These are phyloP conservation scores for Cornus florida DNA, from an alignment of 148 eudicot species.

Conservation along the genomic window DNA sequence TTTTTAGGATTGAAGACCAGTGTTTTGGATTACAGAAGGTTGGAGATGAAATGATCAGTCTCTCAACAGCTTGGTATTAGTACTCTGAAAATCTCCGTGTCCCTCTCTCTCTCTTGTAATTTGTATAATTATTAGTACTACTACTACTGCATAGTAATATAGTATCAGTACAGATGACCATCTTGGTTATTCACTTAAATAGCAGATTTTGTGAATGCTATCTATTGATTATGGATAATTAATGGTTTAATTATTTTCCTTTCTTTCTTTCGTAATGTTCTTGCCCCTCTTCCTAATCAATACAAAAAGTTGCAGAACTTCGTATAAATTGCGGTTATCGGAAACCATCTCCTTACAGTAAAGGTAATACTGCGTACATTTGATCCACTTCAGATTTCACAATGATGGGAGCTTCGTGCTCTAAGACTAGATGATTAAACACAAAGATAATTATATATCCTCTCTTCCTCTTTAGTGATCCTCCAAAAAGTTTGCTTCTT, in stretches of 20 bases:
- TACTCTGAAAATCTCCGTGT: slow-evolving; percentile 14
- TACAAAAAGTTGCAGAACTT: too few relatives aligned
- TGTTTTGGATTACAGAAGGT: slow-evolving; percentile 68
- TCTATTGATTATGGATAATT: neutral
- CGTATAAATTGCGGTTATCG: too few relatives aligned
- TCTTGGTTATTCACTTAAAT: slow-evolving; percentile 9
- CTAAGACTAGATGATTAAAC: too few relatives aligned
- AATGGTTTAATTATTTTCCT: too few relatives aligned
- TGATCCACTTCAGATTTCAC: too few relatives aligned
- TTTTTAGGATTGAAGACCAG: slow-evolving; percentile 70
- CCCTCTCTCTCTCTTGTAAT: slow-evolving; percentile 12
- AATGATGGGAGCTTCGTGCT: too few relatives aligned
- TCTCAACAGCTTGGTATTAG: neutral
- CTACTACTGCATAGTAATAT: slow-evolving; percentile 2
- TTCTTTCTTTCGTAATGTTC: neutral
- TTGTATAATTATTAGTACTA: slow-evolving; percentile 18
- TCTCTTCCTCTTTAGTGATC: too few relatives aligned
- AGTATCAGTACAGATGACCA: slow-evolving; percentile 14
- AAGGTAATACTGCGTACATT: too few relatives aligned
- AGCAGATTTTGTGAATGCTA: neutral
- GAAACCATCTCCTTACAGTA: too few relatives aligned
- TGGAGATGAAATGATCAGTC: slow-evolving; percentile 65
- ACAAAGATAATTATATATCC: too few relatives aligned
- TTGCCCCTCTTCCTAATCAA: neutral
- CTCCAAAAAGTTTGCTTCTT: too few relatives aligned